Percentiles rank a stretch among this genome's conserved stretches.
Evolutionary conservation across 225 moss, liverwort and hornwort genomes (phyloP).

Genomic region (Pseudoscleropodium purum): DNA sequence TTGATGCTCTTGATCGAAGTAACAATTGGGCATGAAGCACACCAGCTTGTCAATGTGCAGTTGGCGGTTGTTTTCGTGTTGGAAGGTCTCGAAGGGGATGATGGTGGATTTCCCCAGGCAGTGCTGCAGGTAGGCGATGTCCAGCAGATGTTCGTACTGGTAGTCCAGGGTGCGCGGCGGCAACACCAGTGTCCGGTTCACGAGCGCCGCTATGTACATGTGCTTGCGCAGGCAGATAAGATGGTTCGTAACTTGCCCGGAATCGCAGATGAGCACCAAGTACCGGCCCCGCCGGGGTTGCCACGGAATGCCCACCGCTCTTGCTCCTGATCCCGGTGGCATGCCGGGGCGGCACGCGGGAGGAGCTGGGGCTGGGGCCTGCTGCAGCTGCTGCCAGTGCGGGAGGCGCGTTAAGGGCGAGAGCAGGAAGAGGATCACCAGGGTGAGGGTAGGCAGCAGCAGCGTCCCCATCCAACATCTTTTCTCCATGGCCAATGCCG

Average conservation of each 20-base stretch:
- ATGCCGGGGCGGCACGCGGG: background rate
- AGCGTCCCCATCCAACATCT: slow-evolving; percentile 11
- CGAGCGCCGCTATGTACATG: slow-evolving; percentile 32
- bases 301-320: slow-evolving; percentile 18
- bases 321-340: background rate
- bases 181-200: slow-evolving; percentile 39
- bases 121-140: slow-evolving; percentile 23
- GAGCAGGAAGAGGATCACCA: slow-evolving; percentile 8
- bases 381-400: background rate
- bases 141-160: slow-evolving; percentile 33
- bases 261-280: slow-evolving; percentile 36
- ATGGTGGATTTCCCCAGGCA: slow-evolving; percentile 25
- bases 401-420: background rate
- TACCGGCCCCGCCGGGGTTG: slow-evolving; percentile 2
- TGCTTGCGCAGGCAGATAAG: slow-evolving; percentile 51
- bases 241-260: slow-evolving; percentile 47
- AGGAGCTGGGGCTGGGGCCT: background rate
- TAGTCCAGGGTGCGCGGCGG: slow-evolving; percentile 32
- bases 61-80: background rate
- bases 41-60: slow-evolving; percentile 32
- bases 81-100: slow-evolving; percentile 18
- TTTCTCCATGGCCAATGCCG: slow-evolving; percentile 5
- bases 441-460: slow-evolving; percentile 10
- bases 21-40: slow-evolving; percentile 40
- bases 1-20: slow-evolving; percentile 33